Conservation (phyloP, 2,329 filamentous ascomycete species). For the Dactylonectria estremocensis region DNA sequence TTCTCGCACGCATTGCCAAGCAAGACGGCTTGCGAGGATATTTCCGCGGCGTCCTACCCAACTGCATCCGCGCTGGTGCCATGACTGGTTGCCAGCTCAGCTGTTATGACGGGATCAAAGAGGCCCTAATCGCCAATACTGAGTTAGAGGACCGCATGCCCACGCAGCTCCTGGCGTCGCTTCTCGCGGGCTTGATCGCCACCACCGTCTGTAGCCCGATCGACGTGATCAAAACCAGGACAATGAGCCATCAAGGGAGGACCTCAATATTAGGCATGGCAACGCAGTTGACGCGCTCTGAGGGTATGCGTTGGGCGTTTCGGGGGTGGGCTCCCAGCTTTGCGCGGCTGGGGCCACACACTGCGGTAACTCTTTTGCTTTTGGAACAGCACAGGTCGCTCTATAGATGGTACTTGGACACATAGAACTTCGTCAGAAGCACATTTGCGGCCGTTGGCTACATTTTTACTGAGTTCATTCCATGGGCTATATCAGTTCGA, state of each 20-base stretch:
- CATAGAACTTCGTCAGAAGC: background rate
- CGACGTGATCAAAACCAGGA: slow-evolving; percentile 32
- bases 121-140: slow-evolving; percentile 12
- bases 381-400: slow-evolving; percentile 28
- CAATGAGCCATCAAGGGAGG: slow-evolving; percentile 22
- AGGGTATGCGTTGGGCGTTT: slow-evolving; percentile 30
- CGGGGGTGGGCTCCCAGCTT: slow-evolving; percentile 34
- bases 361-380: slow-evolving; percentile 29
- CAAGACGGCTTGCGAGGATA: slow-evolving; percentile 27
- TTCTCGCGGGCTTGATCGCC: slow-evolving; percentile 32
- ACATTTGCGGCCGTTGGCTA: too few species aligned
- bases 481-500: background rate
- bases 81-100: slow-evolving; percentile 32
- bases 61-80: slow-evolving; percentile 23
- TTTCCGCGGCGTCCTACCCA: slow-evolving; percentile 28
- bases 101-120: slow-evolving; percentile 31
- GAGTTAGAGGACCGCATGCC: slow-evolving; percentile 17
- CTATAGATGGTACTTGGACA: slow-evolving; percentile 11
- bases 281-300: slow-evolving; percentile 23
- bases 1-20: slow-evolving; percentile 23
- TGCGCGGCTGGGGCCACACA: slow-evolving; percentile 29
- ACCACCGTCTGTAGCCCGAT: slow-evolving; percentile 34
- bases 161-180: slow-evolving; percentile 26
- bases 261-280: slow-evolving; percentile 17
- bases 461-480: slow-evolving; percentile 4